phyloP scores from a whole-genome alignment of 2,329 filamentous ascomycete genomes.

The Aspergillus persii region DNA sequence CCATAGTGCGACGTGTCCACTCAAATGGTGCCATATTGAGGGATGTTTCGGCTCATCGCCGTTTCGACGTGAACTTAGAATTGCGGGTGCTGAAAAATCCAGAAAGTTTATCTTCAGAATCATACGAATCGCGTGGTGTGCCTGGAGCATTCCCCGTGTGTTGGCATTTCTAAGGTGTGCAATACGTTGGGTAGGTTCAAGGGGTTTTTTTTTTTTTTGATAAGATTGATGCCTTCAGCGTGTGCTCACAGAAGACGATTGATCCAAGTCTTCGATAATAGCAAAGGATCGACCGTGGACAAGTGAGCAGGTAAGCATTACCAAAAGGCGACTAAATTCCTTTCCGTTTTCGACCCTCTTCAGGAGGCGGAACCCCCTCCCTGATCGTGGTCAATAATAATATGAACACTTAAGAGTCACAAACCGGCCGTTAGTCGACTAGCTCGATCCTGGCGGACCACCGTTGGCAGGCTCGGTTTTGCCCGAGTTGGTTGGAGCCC shows the following conservation, averaged over 20 bases:
- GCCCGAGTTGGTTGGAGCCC: background rate
- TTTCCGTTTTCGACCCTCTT: background rate
- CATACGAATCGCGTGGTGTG: too few relatives aligned
- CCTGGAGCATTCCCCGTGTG: background rate
- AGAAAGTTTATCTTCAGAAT: background rate
- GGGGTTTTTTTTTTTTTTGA: background rate
- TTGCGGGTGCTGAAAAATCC: background rate
- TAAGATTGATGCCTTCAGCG: background rate
- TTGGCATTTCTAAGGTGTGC: background rate
- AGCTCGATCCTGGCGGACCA: background rate
- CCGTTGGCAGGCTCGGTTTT: background rate
- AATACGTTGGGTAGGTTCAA: background rate
- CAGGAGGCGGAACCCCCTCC: background rate
- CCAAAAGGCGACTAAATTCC: background rate
- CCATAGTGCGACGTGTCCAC: slow-evolving; percentile 9
- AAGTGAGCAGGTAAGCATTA: too few relatives aligned
- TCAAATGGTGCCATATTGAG: slow-evolving; percentile 9
- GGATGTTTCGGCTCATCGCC: slow-evolving; percentile 6
- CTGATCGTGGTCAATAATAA: background rate
- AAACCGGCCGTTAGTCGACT: background rate
- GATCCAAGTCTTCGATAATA: too few relatives aligned
- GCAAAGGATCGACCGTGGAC: too few relatives aligned
- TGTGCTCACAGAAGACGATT: background rate
- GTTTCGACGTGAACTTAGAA: background rate
- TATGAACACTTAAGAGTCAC: background rate